phyloP scores from a whole-genome alignment of 2,329 filamentous ascomycete genomes.

The Cladorrhinum sp. region DNA sequence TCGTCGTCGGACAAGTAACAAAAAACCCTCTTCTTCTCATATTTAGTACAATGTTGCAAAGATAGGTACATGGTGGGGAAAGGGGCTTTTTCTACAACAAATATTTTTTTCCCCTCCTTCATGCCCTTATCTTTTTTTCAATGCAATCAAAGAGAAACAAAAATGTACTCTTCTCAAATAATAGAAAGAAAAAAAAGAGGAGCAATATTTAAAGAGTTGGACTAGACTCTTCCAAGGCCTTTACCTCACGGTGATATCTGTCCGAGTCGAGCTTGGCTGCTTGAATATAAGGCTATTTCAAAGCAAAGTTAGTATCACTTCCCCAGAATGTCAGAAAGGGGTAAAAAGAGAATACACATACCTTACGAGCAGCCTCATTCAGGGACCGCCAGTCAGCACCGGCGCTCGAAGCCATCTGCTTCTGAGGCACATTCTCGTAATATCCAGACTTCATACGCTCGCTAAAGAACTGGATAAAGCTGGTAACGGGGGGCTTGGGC shows the following conservation, averaged over 20 bases:
- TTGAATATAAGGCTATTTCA: conserved; percentile 13
- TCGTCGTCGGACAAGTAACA: no score
- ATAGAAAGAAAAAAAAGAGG: no score
- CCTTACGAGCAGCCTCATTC: conserved; percentile 41
- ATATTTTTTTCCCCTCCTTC: no score
- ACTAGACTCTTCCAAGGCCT: neutral
- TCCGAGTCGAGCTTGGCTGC: neutral
- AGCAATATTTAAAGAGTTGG: neutral
- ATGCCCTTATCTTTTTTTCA: no score
- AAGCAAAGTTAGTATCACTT: conserved; percentile 1
- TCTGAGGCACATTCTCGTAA: conserved; percentile 16
- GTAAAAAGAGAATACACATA: conserved; percentile 29
- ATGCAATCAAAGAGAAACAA: no score
- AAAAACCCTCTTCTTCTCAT: no score
- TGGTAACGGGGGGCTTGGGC: conserved; percentile 38
- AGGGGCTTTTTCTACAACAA: no score
- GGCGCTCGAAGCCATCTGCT: conserved; percentile 28
- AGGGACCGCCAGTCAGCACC: conserved; percentile 44
- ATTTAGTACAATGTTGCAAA: no score
- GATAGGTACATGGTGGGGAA: no score
- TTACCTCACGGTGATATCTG: neutral
- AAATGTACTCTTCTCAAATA: no score
- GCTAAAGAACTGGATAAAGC: conserved; percentile 40
- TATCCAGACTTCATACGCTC: conserved; percentile 36
- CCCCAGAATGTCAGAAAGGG: neutral